Base-by-base conservation (phyloP, 179 eudicot genomes). In the Camellia oleifera region DNA sequence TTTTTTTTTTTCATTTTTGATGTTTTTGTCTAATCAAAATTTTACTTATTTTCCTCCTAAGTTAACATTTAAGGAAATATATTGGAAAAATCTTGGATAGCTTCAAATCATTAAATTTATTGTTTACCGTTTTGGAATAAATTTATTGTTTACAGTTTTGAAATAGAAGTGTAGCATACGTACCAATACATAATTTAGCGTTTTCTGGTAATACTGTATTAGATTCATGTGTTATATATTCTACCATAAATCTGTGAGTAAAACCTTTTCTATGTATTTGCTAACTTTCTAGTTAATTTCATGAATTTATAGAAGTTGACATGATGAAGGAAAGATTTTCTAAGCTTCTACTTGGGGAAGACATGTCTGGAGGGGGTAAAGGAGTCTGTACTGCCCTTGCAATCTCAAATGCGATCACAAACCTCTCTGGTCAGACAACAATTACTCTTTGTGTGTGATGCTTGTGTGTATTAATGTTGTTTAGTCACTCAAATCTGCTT, bases 241-340 rank as follows among this genome's bases (percentile, higher is more conserved):
- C 17, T n/a, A 18, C 13, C 4, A 44, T 5, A 5, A n/a, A 40
- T 46, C 7, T 17, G 0, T n/a, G 60, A 14, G 11, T 60, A 32
- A 32, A 32, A 32, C 40, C 46, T 3, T 6, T 2, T 70, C 11
- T 71, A 15, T 18, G 77, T 18, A 10, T 65, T 66, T 78, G 68
- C 9, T 56, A 18, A 23, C 58, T 82, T 73, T 70, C 32, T 13
- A 23, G 20, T 67, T 7, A 12, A 56, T 40, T 70, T 26, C 60
- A 7, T 66, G 78, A 78, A 50, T 48, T 18, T 81, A 60, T 60
- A 96, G 99, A 94, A 75, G 81, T 89, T 48, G 94, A 91, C 79
- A 81, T 96, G 94, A 96, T 96, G 99, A 94, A 96, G 83, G 99
- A 96, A 79, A 91, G 97, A 87, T 94, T 94, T 82, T 93, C 98